Evolutionary conservation across 192 early-diverging fungal genomes (phyloP), one percentile per base, ranked within the genome.

Genomic region (Coemansia sp.): DNA sequence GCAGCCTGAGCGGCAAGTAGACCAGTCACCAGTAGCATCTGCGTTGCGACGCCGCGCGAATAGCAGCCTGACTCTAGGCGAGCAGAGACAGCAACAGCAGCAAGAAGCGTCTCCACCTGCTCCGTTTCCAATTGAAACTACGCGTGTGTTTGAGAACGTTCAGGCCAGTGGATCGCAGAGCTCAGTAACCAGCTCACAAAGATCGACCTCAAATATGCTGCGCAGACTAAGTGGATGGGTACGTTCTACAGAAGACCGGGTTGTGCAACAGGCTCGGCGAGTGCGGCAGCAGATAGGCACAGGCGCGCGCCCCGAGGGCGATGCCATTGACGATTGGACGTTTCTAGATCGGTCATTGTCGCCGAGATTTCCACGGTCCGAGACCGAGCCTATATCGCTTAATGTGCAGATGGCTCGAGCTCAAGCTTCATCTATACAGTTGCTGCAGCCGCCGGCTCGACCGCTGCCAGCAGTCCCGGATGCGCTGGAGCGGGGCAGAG

Each of bases 141-240:
- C 47, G 43, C 65, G 62, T 15, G 62, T 55, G 25, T 55, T 55
- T 55, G 53, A 55, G 22, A 55, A 55, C 25, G 25, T 32, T 51
- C 15, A 39, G 12, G 27, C 27, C 24, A 29, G 29, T 32, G 19
- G 37, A 39, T 27, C 38, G 47, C 29, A 32, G 12, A 43, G 23
- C 22, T 38, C 43, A 32, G 47, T 25, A n/a, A 55, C 14, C 53
- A 55, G 53, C 53, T 55, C 53, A 24, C 75, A 71, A 58, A 56
- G 65, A n/a, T 56, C 53, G 5, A 17, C 59, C 5, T 55, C 53
- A 32, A 55, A 32, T 21, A 38, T 81, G 52, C 41, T 81, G 61
- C 53, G 72, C 15, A 58, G 78, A 2, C 66, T 81, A 5, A 75
- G 78, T 50, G 78, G 78, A 2, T 81, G 78, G 78, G 45, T 79